These are phyloP conservation scores for Mesostigma viride DNA, from an alignment of 139 green algal genomes.

Conservation along the genomic window DNA sequence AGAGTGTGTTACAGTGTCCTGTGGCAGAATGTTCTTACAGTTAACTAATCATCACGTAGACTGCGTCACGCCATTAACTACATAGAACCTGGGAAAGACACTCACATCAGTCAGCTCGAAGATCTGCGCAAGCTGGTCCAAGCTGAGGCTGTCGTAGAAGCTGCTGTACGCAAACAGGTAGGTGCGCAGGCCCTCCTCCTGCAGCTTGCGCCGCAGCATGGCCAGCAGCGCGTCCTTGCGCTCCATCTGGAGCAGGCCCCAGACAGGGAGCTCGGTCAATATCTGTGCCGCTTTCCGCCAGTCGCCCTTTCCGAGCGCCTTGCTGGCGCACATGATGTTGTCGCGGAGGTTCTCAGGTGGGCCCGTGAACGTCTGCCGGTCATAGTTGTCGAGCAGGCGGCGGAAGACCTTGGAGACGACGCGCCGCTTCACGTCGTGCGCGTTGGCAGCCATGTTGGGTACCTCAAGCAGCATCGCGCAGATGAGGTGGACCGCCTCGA, in stretches of 20 bases:
- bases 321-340: slow-evolving; percentile 81
- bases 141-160: slow-evolving; percentile 73
- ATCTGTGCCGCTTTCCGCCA: slow-evolving; percentile 64
- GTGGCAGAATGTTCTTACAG: too few relatives aligned
- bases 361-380: slow-evolving; percentile 80
- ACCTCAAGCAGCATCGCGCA: slow-evolving; percentile 91
- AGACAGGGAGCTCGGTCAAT: slow-evolving; percentile 52
- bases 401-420: slow-evolving; percentile 29
- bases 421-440: slow-evolving; percentile 36
- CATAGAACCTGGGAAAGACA: too few relatives aligned
- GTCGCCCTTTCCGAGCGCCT: slow-evolving; percentile 64
- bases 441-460: slow-evolving; percentile 58
- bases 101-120: slow-evolving; percentile 53
- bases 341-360: slow-evolving; percentile 96
- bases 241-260: slow-evolving; percentile 59
- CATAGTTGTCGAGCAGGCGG: slow-evolving; percentile 87
- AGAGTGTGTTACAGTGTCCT: too few relatives aligned
- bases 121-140: slow-evolving; percentile 60
- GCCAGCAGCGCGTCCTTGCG: slow-evolving; percentile 50
- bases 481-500: slow-evolving; percentile 83
- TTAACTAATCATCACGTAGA: too few relatives aligned
- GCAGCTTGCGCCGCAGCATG: slow-evolving; percentile 63
- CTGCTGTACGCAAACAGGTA: slow-evolving; percentile 78
- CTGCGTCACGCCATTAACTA: too few relatives aligned
- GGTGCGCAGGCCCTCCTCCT: slow-evolving; percentile 76